phyloP scores from a whole-genome alignment of 257 asterid genomes.

The Solanum chiquidenum region DNA sequence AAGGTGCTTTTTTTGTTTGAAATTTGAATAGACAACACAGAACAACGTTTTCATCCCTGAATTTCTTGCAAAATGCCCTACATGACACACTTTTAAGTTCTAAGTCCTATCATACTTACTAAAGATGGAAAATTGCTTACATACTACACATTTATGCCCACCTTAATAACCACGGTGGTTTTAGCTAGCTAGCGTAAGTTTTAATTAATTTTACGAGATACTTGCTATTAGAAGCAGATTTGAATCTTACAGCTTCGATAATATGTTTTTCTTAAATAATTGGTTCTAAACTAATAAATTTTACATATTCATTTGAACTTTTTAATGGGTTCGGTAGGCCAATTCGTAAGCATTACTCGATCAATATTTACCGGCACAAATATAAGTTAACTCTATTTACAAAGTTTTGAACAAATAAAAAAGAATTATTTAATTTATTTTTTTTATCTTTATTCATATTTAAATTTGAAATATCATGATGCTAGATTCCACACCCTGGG shows the following conservation, averaged over 20 bases:
- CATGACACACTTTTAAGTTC: neutral
- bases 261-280: neutral
- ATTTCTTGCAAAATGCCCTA: neutral
- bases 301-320: neutral
- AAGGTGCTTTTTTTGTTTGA: neutral
- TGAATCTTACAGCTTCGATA: neutral
- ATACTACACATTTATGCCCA: neutral
- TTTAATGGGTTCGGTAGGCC: neutral
- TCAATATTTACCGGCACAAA: no score
- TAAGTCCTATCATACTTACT: neutral
- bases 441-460: no score
- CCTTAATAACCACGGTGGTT: neutral
- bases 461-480: no score
- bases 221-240: neutral
- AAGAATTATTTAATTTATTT: no score
- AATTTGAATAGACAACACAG: neutral
- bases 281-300: neutral
- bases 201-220: neutral
- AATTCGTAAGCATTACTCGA: neutral
- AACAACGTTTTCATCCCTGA: neutral
- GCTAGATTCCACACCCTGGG: no score
- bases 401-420: no score
- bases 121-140: neutral
- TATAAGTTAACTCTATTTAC: no score
- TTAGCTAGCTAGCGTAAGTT: neutral